phyloP scores from a whole-genome alignment of 75 land plant genomes.

The Chamaecyparis obtusa region DNA sequence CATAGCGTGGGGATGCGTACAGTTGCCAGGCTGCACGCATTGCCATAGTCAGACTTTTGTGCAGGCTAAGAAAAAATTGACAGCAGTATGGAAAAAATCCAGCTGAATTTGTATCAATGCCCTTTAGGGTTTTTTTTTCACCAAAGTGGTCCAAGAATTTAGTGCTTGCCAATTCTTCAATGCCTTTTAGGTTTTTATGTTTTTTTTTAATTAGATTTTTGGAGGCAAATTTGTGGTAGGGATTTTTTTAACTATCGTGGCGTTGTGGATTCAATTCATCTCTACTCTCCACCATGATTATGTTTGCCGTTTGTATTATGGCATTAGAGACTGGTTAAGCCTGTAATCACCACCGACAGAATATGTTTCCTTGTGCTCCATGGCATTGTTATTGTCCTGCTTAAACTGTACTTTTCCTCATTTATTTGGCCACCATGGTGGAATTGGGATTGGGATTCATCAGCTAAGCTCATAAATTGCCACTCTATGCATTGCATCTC shows the following conservation, averaged over 20 bases:
- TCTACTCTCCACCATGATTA: background rate
- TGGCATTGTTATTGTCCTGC: background rate
- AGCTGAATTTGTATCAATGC: background rate
- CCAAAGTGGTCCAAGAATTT: background rate
- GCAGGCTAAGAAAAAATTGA: background rate
- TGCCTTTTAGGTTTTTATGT: background rate
- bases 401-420: background rate
- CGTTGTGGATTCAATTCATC: background rate
- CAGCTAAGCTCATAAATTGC: background rate
- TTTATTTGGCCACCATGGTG: background rate
- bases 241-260: background rate
- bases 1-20: background rate
- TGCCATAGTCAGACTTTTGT: conserved; percentile 5
- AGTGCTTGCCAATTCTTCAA: background rate
- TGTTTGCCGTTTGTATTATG: background rate
- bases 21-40: conserved; percentile 8
- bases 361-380: background rate
- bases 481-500: background rate
- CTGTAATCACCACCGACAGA: background rate
- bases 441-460: background rate
- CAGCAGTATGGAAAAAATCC: background rate
- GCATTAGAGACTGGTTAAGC: background rate
- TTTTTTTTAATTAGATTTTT: no score
- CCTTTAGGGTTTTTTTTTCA: background rate
- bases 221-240: background rate